Base-by-base conservation (phyloP, 139 green algal genomes). In the Volvox africanus region DNA sequence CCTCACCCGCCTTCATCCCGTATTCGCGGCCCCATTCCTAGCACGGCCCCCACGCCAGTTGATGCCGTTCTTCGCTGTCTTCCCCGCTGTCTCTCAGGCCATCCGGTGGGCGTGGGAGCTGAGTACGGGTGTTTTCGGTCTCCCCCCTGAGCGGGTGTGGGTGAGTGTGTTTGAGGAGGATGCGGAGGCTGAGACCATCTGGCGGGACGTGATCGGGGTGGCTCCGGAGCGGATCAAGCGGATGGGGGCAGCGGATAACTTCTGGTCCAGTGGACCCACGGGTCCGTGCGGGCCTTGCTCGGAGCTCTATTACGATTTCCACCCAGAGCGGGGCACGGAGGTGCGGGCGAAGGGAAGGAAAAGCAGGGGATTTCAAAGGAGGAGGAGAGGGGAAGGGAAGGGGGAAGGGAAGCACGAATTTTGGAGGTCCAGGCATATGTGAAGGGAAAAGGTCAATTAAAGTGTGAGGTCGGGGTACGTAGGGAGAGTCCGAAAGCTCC, bases 291-390 rank as follows among this genome's bases (percentile, higher is more conserved):
- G 98, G 20, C 97, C 97, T n/a, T 99, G 98, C 95, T 97, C 95
- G 30, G 98, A 99, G 95, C 94, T 99, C 16, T 99, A 99, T 94
- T 99, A 98, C 84, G 98, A 99, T 93, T 98, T 99, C 81, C 91
- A 96, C 80, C 98, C 98, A 1, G 97, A 99, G 93, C 69, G 89
- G 1, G 97, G 97, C 9, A 62, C 86, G 3, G 67, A 89, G 83
- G 83, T 76, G 87, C 3, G 95, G 78, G 77, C 92, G 87, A 35
- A 37, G 69, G 85, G 44, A 16, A 22, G 30, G 88, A 88, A 22
- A 2, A 6, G 61, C 6, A 18, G 30, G 17, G 82, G 82, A 19
- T 12, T 75, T 2, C 1, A 75, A 88, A 75, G 28, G 55, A 12
- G 44, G 36, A n/a, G 44, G 9, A 9, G 44, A 55, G 44, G 44